phyloP scores from a whole-genome alignment of 164 flowering plant genomes.

The Umbellularia californica region DNA sequence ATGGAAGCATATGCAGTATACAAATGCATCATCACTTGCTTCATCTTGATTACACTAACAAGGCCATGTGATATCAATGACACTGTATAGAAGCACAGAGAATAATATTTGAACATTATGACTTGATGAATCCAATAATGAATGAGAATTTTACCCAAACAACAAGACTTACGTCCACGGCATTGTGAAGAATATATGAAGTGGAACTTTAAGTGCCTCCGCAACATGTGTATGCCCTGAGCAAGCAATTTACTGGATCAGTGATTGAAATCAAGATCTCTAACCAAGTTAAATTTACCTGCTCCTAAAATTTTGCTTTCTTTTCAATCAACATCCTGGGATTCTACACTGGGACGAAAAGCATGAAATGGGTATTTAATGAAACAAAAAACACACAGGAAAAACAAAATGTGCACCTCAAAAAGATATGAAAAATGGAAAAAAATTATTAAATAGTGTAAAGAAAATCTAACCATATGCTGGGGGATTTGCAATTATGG shows the following conservation, averaged over 20 bases:
- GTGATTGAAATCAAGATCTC: slow-evolving; percentile 14
- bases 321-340: too few species aligned
- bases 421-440: too few species aligned
- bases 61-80: too few species aligned
- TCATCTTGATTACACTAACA: too few species aligned
- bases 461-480: slow-evolving; percentile 69
- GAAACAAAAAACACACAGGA: too few species aligned
- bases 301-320: too few species aligned
- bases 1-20: neutral
- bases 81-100: too few species aligned
- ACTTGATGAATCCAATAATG: neutral
- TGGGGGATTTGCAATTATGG: slow-evolving; percentile 98
- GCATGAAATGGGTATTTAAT: too few species aligned
- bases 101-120: neutral
- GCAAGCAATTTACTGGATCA: slow-evolving; percentile 14
- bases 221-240: slow-evolving; percentile 98
- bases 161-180: slow-evolving; percentile 98
- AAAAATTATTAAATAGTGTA: neutral
- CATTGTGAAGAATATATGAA: slow-evolving; percentile 98
- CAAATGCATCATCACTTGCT: too few species aligned
- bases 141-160: neutral
- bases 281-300: neutral
- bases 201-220: slow-evolving; percentile 88
- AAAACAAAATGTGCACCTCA: too few species aligned
- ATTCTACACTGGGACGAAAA: too few species aligned